These are phyloP conservation scores for Penicillium sp. DNA, from an alignment of 2,329 filamentous ascomycete genomes.

Conservation along the genomic window DNA sequence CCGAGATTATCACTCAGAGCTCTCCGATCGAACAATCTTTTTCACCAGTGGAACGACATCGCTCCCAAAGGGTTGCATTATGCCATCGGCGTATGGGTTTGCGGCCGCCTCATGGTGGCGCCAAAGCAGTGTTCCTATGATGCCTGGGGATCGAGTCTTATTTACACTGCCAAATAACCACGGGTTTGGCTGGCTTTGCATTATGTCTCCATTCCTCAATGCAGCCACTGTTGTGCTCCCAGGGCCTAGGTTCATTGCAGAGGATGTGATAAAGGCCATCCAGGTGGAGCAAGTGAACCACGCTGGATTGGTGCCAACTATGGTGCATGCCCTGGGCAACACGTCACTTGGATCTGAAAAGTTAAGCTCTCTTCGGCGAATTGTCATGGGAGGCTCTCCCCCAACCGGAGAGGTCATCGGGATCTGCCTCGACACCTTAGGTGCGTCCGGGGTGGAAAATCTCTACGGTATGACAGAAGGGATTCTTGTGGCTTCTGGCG, in stretches of 20 bases:
- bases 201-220: slow-evolving; percentile 13
- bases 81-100: slow-evolving; percentile 11
- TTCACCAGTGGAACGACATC: slow-evolving; percentile 22
- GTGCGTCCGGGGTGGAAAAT: slow-evolving; percentile 15
- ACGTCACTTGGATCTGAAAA: neutral
- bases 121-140: slow-evolving; percentile 8
- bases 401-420: slow-evolving; percentile 14
- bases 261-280: slow-evolving; percentile 8
- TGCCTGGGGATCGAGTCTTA: slow-evolving; percentile 7
- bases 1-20: neutral
- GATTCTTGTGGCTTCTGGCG: neutral
- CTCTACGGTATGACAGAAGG: slow-evolving; percentile 19
- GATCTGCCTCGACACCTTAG: slow-evolving; percentile 10
- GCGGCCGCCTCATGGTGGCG: slow-evolving; percentile 5
- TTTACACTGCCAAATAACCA: slow-evolving; percentile 18
- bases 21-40: slow-evolving; percentile 7
- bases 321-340: slow-evolving; percentile 9
- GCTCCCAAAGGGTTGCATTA: slow-evolving; percentile 17
- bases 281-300: slow-evolving; percentile 3
- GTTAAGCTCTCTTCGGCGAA: slow-evolving; percentile 1
- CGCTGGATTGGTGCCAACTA: slow-evolving; percentile 9
- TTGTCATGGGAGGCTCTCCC: slow-evolving; percentile 13
- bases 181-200: slow-evolving; percentile 11
- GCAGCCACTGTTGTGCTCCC: slow-evolving; percentile 16
- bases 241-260: slow-evolving; percentile 8